phyloP scores from a whole-genome alignment of 208 protist genomes.

The Leptomonas pyrrhocoris region DNA sequence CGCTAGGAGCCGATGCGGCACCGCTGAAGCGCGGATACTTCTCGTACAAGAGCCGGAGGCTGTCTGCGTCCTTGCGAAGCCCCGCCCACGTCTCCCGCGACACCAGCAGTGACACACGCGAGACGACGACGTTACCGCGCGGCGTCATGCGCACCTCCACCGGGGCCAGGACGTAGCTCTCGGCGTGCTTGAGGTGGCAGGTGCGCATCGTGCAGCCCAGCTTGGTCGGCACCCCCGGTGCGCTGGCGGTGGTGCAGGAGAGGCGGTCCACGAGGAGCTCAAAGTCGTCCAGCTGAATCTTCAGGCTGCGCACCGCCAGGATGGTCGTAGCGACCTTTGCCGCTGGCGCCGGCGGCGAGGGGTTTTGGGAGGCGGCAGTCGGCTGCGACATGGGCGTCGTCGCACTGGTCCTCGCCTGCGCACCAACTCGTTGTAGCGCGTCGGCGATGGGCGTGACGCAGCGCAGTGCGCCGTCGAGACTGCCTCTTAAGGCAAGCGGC shows the following conservation, averaged over 20 bases:
- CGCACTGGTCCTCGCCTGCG: slow-evolving; percentile 15
- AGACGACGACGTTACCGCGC: slow-evolving; percentile 32
- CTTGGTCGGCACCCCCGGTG: slow-evolving; percentile 20
- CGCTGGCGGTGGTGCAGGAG: slow-evolving; percentile 30
- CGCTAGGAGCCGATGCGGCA: not conserved
- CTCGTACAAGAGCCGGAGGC: slow-evolving; percentile 22
- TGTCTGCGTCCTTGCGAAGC: slow-evolving; percentile 25
- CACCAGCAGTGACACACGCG: slow-evolving; percentile 33
- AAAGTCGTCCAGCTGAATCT: slow-evolving; percentile 25
- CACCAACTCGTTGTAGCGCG: slow-evolving; percentile 28
- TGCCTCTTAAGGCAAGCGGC: slow-evolving; percentile 18
- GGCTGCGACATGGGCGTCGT: slow-evolving; percentile 4
- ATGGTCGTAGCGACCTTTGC: slow-evolving; percentile 18
- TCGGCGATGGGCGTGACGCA: slow-evolving; percentile 33
- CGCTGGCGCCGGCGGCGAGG: not conserved
- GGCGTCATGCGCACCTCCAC: slow-evolving; percentile 38
- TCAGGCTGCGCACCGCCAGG: slow-evolving; percentile 17
- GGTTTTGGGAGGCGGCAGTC: not conserved
- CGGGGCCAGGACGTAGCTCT: slow-evolving; percentile 31
- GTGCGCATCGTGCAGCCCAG: slow-evolving; percentile 45
- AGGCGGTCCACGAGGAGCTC: slow-evolving; percentile 28
- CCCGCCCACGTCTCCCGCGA: slow-evolving; percentile 31
- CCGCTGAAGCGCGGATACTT: slow-evolving; percentile 21
- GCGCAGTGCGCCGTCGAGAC: slow-evolving; percentile 26
- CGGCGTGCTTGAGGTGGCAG: slow-evolving; percentile 31